These are phyloP conservation scores for Stemphylium lycopersici DNA, from an alignment of 2,329 filamentous ascomycete species.

Conservation along the genomic window DNA sequence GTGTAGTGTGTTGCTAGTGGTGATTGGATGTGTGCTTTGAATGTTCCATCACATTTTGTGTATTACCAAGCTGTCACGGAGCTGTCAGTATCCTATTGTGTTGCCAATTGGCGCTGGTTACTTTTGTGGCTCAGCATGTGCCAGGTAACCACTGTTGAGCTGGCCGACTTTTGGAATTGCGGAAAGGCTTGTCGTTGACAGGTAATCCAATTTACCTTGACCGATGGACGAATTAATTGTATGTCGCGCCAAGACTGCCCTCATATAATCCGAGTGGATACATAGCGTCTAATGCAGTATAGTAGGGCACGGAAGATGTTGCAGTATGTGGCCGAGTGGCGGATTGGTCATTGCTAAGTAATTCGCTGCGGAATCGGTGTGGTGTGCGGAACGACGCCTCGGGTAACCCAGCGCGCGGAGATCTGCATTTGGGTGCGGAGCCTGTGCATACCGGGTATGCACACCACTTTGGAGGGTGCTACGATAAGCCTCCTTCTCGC, in stretches of 20 bases:
- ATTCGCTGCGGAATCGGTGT: conserved; percentile 10
- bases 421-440: conserved; percentile 14
- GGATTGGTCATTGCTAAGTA: conserved; percentile 16
- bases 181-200: neutral
- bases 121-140: neutral
- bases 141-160: neutral
- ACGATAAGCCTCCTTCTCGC: conserved; percentile 22
- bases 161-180: neutral
- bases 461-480: conserved; percentile 8
- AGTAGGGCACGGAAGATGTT: neutral
- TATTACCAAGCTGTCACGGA: conserved; percentile 13
- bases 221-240: no score
- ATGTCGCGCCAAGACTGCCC: no score
- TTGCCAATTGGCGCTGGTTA: neutral
- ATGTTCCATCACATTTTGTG: neutral
- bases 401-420: conserved; percentile 5
- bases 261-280: neutral
- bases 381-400: conserved; percentile 9
- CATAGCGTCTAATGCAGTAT: neutral
- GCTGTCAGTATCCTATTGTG: conserved; percentile 10
- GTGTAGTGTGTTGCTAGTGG: neutral
- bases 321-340: neutral
- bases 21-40: neutral
- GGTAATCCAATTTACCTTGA: no score
- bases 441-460: conserved; percentile 14